A percentile compares a stretch with the other conserved stretches of the same genome.
These are phyloP conservation scores for Middelhovenomyces tepae DNA, from an alignment of 805 yeast species.

Conservation along the genomic window DNA sequence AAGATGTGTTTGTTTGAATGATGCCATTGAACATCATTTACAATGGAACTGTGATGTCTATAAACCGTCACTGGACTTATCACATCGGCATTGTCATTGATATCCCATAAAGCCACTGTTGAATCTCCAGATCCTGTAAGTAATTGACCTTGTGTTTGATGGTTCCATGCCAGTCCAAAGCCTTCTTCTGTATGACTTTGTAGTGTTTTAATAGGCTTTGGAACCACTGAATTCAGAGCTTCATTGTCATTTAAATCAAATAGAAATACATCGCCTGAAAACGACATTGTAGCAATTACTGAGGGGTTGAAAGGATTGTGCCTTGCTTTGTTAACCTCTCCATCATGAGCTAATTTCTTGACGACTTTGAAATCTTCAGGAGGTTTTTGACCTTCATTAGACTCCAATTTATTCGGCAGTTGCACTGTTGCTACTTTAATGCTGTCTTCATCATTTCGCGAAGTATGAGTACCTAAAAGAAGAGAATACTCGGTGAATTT, in stretches of 20 bases:
- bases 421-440: conserved; percentile 33
- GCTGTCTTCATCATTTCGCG: conserved; percentile 43
- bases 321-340: conserved; percentile 58
- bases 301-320: conserved; percentile 40
- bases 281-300: conserved; percentile 47
- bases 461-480: conserved; percentile 58
- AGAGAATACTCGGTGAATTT: conserved; percentile 35
- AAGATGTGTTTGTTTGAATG: conserved; percentile 52
- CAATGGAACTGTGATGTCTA: conserved; percentile 37
- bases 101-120: conserved; percentile 65
- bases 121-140: conserved; percentile 61
- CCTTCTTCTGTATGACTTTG: conserved; percentile 51
- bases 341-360: conserved; percentile 51
- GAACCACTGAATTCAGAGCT: no score
- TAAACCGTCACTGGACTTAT: no score
- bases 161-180: conserved; percentile 62
- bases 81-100: not conserved
- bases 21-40: conserved; percentile 68
- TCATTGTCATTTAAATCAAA: conserved; percentile 19
- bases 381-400: conserved; percentile 1
- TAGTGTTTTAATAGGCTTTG: conserved; percentile 12
- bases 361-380: conserved; percentile 16
- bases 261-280: conserved; percentile 26
- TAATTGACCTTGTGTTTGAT: conserved; percentile 33
- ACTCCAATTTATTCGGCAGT: conserved; percentile 21